Base-by-base conservation (phyloP, 192 early-diverging fungal species). In the Coemansia sp. region DNA sequence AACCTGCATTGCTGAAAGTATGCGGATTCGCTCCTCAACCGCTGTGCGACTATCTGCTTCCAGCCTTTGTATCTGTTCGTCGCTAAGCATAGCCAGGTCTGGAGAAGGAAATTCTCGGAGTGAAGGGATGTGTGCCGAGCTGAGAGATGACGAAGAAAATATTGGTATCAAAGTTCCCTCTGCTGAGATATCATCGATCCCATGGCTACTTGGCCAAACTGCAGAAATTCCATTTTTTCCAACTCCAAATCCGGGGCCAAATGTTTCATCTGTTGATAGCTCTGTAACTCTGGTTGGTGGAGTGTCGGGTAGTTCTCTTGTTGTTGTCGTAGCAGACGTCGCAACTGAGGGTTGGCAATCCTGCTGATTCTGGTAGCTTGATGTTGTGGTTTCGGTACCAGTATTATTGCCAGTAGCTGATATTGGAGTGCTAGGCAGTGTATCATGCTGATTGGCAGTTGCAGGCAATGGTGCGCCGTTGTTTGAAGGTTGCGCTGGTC, bases 1-100 rank as follows among this genome's bases (percentile, higher is more conserved):
- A 2, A 60, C 61, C 58, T 89, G 85, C 8, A 87, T 75, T 1
- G 81, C 80, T 25, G 89, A 82, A 49, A 91, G 66, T 25, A 89
- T 76, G 12, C 87, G 82, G 34, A 91, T 72, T 12, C 88, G 78
- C 34, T 91, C 88, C 53, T 78, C 77, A 2, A 91, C 83, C 4
- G 85, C 88, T 2, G 83, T 77, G 30, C 87, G 76, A 3, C 87
- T 87, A 24, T 75, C 83, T 0, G 82, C 64, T 7, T 86, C 82
- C 12, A 91, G 65, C 0, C 67, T 69, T 9, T 53, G 52, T 28
- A 91, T 72, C 34, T 91, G 85, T 22, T 86, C 87, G 22, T 88
- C 85, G 47, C 80, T 71, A 0, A 88, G 70, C 16, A 59, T 56
- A 55, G 81, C 71, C 55, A 87, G 59, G 24, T 81, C 78, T 6